Percentiles rank a stretch among this genome's conserved stretches.
These are phyloP conservation scores for Dalbergia cultrata DNA, from an alignment of 306 rosid species.

Conservation along the genomic window DNA sequence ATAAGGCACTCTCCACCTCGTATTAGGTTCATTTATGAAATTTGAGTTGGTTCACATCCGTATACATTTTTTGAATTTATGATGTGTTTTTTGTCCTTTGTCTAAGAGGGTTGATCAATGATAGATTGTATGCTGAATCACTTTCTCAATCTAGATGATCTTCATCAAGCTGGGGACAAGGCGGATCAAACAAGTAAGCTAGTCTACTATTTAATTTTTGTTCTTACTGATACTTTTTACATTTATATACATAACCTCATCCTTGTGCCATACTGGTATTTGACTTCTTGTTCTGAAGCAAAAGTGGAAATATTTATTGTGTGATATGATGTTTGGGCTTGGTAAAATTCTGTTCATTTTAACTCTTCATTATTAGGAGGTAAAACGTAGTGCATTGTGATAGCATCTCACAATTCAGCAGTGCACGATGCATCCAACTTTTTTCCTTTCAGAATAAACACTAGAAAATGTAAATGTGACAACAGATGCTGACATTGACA, in stretches of 20 bases:
- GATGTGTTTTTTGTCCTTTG: conserved; percentile 17
- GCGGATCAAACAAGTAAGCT: conserved; percentile 78
- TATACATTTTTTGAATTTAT: conserved; percentile 13
- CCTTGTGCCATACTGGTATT: background rate
- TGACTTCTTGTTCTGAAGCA: conserved; percentile 6
- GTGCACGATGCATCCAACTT: background rate
- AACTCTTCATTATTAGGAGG: conserved; percentile 19
- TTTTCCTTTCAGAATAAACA: conserved; percentile 5
- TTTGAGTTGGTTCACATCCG: conserved; percentile 11
- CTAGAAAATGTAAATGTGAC: conserved; percentile 16
- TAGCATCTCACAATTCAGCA: conserved; percentile 34
- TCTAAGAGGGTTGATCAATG: conserved; percentile 83
- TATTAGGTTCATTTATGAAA: conserved; percentile 31
- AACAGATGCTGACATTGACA: conserved; percentile 17
- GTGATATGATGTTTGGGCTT: conserved; percentile 8
- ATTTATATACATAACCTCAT: background rate
- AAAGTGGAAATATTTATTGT: conserved; percentile 1
- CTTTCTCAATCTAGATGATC: conserved; percentile 90
- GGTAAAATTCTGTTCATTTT: conserved; percentile 15
- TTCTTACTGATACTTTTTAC: conserved; percentile 10
- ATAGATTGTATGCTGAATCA: conserved; percentile 61
- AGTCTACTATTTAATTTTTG: conserved; percentile 7
- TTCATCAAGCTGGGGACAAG: conserved; percentile 91
- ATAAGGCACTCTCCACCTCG: no score
- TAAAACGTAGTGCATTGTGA: conserved; percentile 12